Base-by-base conservation (phyloP, 2,329 filamentous ascomycete species). In the Microdochium paspali region DNA sequence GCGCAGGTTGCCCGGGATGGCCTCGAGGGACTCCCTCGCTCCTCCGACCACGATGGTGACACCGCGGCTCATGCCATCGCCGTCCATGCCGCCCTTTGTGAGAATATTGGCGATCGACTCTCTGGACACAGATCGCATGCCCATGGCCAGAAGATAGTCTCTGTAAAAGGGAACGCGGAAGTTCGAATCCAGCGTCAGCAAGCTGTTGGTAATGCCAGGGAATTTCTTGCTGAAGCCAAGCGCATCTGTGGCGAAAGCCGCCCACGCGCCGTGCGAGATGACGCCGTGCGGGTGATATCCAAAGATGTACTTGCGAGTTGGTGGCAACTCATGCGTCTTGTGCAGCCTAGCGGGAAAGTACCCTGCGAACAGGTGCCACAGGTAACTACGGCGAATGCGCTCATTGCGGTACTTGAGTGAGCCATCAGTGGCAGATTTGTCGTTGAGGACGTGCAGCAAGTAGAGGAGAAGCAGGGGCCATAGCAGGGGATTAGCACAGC, bases 201-300 rank as follows among this genome's bases (percentile, higher is more conserved):
- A 72, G 7, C 87, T 90, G 67, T 97, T 97, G 43, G 87, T 95
- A 64, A 98, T 95, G 50, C 90, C 91, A 0, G 93, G 93, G 58
- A 96, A 98, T 51, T 95, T 80, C 48, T 87, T 80, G 0, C 80
- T 76, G 64, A 96, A 97, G 0, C 89, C 89, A 0, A 96, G 75
- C 0, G 89, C 89, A 57, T 96, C 90, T 1, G 91, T 97, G 3
- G 77, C 87, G 60, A 97, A 97, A 4, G 90, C 87, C 4, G 83
- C 87, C 69, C 91, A 96, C 0, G 90, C 91, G n/a, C 91, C 93
- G 58, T 96, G 89, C 4, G 87, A 93, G 59, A 98, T 96, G 65
- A 98, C 97, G 23, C 93, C 91, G 61, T 98, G 93, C 0, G 93
- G 93, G 59, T 97, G 93, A 65, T 97, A 97, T 42, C 91, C 91